These are phyloP conservation scores for Brettanomyces naardenensis DNA, from an alignment of 805 yeast genomes.

Conservation along the genomic window DNA sequence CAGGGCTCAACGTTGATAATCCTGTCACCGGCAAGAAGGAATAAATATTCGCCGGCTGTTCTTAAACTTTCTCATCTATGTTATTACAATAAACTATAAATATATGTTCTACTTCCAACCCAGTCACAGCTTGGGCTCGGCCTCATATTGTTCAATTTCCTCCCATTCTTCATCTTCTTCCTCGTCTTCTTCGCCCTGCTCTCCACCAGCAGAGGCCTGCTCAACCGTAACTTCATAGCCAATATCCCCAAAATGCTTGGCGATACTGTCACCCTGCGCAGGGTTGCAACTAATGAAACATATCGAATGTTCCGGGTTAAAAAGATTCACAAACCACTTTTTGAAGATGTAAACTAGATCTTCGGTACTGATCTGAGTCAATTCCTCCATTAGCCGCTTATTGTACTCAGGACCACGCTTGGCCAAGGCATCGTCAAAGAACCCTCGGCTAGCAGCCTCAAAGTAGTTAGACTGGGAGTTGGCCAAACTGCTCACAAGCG, in stretches of 20 bases:
- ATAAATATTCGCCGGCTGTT: conserved; percentile 4
- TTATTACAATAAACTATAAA: background rate
- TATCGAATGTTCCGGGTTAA: conserved; percentile 45
- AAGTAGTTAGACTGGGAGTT: conserved; percentile 55
- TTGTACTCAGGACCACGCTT: conserved; percentile 66
- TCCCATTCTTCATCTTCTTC: conserved; percentile 13
- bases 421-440: conserved; percentile 55
- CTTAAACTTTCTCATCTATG: background rate
- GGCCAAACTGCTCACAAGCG: conserved; percentile 67
- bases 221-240: conserved; percentile 62
- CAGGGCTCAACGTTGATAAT: conserved; percentile 66
- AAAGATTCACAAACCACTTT: conserved; percentile 58
- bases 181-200: conserved; percentile 18
- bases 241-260: conserved; percentile 32
- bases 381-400: conserved; percentile 39
- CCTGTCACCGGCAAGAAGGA: conserved; percentile 44
- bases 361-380: conserved; percentile 44
- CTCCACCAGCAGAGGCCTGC: conserved; percentile 32
- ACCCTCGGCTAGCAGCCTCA: conserved; percentile 60
- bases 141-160: conserved; percentile 2
- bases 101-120: background rate
- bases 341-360: conserved; percentile 45
- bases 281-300: conserved; percentile 74
- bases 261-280: conserved; percentile 41
- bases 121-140: no score